Evolutionary conservation across 805 yeast species (phyloP), one percentile per base, ranked within the genome.

Genomic region (Candida tibetensis): DNA sequence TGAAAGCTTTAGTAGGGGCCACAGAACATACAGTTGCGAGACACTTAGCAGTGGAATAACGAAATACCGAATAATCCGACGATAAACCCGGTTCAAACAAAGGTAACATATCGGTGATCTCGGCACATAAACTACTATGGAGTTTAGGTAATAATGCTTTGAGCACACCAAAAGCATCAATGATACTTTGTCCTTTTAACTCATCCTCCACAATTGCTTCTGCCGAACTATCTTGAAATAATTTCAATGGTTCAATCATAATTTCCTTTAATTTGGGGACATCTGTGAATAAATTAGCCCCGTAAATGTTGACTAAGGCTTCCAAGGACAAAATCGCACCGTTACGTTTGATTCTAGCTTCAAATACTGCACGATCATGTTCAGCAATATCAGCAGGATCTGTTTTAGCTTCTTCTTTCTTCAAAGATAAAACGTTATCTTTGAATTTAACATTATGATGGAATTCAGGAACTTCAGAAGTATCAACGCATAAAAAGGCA

Each of bases 391-490:
- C 89, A 12, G 74, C 72, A 4, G 82, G 78, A 42, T 79, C 82
- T 1, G 79, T 61, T 34, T 71, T 71, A 1, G 82, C 77, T 46
- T 86, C 95, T 48, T 88, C 96, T 50, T 86, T 87, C 39, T 78
- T 70, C 48, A 89, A 69, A 1, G 96, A 87, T 37, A 90, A 62
- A 9, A 91, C 82, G 10, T 66, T 65, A 31, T 76, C 78, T 13
- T 61, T 70, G 39, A 72, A 66, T 10, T 63, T 60, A 27, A 76
- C 74, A 49, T 85, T 85, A 31, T 84, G 81, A 12, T 71, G 69
- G 54, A 87, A 93, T 52, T 88, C 97, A 2, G 99, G 99, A 22
- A 91, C 96, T 55, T 90, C 97, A 3, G 93, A 78, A 0, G 96
- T 88, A 57, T 91, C 99, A 22, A 90, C 96, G 64, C 99, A 93